These are phyloP conservation scores for Albatrellus ellisii DNA, from an alignment of 768 basidiomycete species.

Conservation along the genomic window DNA sequence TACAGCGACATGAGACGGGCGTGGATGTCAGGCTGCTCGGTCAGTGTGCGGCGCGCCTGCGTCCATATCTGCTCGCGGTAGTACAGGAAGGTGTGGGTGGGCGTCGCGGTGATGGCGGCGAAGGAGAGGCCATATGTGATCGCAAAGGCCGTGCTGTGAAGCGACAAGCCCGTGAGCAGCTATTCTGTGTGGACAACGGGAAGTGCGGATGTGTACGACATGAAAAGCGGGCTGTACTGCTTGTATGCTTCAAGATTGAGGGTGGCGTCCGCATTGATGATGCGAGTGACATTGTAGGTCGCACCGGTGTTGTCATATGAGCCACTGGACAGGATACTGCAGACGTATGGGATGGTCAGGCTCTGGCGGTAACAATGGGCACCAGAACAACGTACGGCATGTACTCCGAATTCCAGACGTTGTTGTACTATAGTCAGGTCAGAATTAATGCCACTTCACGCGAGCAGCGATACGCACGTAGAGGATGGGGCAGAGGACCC, in stretches of 20 bases:
- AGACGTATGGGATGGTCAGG: constrained; percentile 9
- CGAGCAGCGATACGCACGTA: constrained; percentile 10
- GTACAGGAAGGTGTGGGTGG: constrained; percentile 30
- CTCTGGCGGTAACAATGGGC: neutral
- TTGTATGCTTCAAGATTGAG: constrained; percentile 25
- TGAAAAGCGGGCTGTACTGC: constrained; percentile 28
- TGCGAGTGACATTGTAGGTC: constrained; percentile 25
- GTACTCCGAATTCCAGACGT: constrained; percentile 21
- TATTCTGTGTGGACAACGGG: neutral
- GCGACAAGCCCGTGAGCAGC: neutral
- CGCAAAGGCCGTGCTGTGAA: constrained; percentile 32
- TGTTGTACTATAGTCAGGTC: constrained; percentile 15
- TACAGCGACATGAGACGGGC: constrained; percentile 27
- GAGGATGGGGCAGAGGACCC: constrained; percentile 23
- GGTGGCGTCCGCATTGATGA: constrained; percentile 22
- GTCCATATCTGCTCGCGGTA: constrained; percentile 27
- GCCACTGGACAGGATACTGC: constrained; percentile 17
- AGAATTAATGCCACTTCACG: neutral
- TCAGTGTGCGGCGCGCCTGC: constrained; percentile 26
- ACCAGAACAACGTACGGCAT: constrained; percentile 19
- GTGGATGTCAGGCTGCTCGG: constrained; percentile 35
- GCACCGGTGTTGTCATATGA: constrained; percentile 29
- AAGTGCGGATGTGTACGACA: constrained; percentile 12
- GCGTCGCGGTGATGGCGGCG: constrained; percentile 29
- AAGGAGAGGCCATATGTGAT: constrained; percentile 41